phyloP scores from a whole-genome alignment of 2,329 filamentous ascomycete species.

The Elsinoe arachidis region DNA sequence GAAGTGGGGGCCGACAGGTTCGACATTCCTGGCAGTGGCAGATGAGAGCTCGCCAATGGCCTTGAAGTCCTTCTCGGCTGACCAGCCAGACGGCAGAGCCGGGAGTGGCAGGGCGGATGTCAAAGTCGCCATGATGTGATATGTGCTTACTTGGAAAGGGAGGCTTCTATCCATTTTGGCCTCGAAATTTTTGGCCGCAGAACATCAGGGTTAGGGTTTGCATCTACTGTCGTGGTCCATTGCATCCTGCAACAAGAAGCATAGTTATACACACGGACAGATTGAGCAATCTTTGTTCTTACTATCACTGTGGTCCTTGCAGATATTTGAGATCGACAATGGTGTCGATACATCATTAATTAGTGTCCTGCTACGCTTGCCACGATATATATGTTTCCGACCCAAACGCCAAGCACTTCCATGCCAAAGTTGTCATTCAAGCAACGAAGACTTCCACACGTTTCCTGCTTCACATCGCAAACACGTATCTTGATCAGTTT shows the following conservation, averaged over 20 bases:
- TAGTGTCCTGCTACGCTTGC: no score
- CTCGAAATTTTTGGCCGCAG: constrained; percentile 9
- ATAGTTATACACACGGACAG: background rate
- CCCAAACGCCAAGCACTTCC: no score
- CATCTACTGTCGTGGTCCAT: background rate
- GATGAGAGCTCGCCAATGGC: constrained; percentile 65
- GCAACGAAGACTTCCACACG: no score
- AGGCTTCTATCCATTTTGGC: background rate
- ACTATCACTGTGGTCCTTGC: no score
- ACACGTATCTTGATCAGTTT: background rate
- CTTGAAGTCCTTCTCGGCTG: constrained; percentile 87
- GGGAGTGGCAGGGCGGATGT: constrained; percentile 61
- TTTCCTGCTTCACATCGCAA: no score
- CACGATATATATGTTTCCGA: no score
- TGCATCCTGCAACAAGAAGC: background rate
- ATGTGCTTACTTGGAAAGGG: background rate
- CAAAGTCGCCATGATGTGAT: constrained; percentile 53
- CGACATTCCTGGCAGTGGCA: constrained; percentile 76
- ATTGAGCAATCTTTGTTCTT: no score
- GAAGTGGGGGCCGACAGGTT: constrained; percentile 96
- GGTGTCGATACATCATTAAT: no score
- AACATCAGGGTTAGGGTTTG: constrained; percentile 3
- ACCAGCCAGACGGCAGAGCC: constrained; percentile 70
- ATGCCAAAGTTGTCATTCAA: no score
- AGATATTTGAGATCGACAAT: no score